Conservation (phyloP, 225 moss, liverwort and hornwort species). For the Anthoceros angustus region DNA sequence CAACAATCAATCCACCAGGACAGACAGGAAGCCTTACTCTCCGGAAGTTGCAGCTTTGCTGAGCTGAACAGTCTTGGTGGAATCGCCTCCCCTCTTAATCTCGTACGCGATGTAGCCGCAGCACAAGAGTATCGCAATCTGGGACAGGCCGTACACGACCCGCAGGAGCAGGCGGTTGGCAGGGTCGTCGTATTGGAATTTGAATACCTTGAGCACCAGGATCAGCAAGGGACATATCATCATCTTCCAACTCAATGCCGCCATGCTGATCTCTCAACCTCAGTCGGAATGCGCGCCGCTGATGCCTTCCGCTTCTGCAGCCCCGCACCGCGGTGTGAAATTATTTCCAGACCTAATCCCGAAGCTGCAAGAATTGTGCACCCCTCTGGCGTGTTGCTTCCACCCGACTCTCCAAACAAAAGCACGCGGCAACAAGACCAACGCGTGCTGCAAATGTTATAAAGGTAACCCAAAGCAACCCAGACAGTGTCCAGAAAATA, state of each 20-base stretch:
- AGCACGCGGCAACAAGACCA: too few relatives aligned
- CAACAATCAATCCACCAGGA: not conserved
- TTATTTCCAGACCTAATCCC: too few relatives aligned
- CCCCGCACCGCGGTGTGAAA: too few relatives aligned
- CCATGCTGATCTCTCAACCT: not conserved
- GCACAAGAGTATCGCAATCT: constrained; percentile 21
- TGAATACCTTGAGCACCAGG: constrained; percentile 34
- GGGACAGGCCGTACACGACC: constrained; percentile 42
- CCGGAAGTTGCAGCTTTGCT: constrained; percentile 16
- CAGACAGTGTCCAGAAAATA: too few relatives aligned
- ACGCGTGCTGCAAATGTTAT: too few relatives aligned
- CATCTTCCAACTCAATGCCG: constrained; percentile 62
- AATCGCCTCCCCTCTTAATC: constrained; percentile 35
- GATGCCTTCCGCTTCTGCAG: too few relatives aligned
- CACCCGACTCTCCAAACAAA: too few relatives aligned
- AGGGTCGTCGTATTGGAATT: constrained; percentile 45
- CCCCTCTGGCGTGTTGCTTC: too few relatives aligned
- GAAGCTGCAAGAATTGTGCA: too few relatives aligned
- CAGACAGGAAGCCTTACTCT: constrained; percentile 13
- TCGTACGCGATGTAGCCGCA: constrained; percentile 28
- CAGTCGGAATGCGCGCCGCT: too few relatives aligned
- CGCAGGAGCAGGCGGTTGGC: constrained; percentile 46
- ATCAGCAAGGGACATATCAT: constrained; percentile 47
- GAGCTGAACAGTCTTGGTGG: constrained; percentile 34
- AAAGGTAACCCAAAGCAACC: too few relatives aligned